Evolutionary conservation across 2,329 filamentous ascomycete genomes (phyloP).

Genomic region (Zymoseptoria passerinii): DNA sequence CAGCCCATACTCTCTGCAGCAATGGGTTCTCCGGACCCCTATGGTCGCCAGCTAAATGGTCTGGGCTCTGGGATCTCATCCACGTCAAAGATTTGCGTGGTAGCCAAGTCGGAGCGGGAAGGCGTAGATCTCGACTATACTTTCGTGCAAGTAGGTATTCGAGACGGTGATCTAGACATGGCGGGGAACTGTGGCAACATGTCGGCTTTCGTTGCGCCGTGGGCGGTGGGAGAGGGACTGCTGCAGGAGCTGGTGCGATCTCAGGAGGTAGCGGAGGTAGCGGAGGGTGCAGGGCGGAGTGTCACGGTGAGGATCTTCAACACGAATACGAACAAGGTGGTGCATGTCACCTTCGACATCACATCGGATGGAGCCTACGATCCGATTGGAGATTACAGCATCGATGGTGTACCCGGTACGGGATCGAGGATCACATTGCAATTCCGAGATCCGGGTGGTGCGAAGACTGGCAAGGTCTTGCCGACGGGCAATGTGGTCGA

Average conservation of each 20-base stretch:
- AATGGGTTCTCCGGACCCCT: slow-evolving; percentile 58
- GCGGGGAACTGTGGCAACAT: slow-evolving; percentile 72
- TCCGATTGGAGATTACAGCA: slow-evolving; percentile 46
- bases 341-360: slow-evolving; percentile 50
- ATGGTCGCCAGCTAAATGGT: slow-evolving; percentile 63
- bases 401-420: slow-evolving; percentile 56
- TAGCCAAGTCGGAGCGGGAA: slow-evolving; percentile 43
- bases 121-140: slow-evolving; percentile 60
- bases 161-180: slow-evolving; percentile 52
- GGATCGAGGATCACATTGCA: slow-evolving; percentile 51
- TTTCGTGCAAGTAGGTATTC: slow-evolving; percentile 61
- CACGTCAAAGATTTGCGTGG: slow-evolving; percentile 62
- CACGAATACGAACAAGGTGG: slow-evolving; percentile 61
- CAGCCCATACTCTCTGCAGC: slow-evolving; percentile 48
- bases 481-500: slow-evolving; percentile 53
- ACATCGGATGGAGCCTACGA: slow-evolving; percentile 36
- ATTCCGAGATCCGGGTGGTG: slow-evolving; percentile 54
- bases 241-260: slow-evolving; percentile 30
- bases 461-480: slow-evolving; percentile 53
- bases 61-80: slow-evolving; percentile 62
- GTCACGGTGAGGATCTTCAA: slow-evolving; percentile 56
- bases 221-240: slow-evolving; percentile 50
- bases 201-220: slow-evolving; percentile 58
- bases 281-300: slow-evolving; percentile 4
- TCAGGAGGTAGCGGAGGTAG: slow-evolving; percentile 25